These are phyloP conservation scores for Metschnikowia amazonensis DNA, from an alignment of 805 yeast species.

Conservation along the genomic window DNA sequence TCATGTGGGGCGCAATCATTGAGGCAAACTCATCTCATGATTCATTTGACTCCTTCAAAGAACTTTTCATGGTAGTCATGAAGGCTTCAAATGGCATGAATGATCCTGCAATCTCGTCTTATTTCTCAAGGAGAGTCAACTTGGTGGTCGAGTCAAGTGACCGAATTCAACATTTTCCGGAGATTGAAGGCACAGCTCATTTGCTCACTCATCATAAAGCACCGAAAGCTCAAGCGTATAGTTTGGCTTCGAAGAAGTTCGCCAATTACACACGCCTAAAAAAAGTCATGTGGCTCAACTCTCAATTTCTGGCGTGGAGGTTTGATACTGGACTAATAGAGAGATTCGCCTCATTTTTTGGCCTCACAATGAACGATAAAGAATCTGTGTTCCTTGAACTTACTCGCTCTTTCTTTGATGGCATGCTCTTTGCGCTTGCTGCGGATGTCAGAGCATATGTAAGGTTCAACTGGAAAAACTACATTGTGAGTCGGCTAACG, in stretches of 20 bases:
- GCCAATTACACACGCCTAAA: slow-evolving; percentile 20
- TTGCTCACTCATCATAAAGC: not conserved
- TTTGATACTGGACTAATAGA: slow-evolving; percentile 14
- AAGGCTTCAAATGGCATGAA: not conserved
- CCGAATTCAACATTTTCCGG: not conserved
- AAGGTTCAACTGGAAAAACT: slow-evolving; percentile 34
- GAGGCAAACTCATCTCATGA: slow-evolving; percentile 6
- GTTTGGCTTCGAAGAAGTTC: slow-evolving; percentile 11
- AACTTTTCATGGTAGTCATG: slow-evolving; percentile 2
- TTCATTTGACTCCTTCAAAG: slow-evolving; percentile 3
- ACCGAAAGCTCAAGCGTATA: slow-evolving; percentile 4
- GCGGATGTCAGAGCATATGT: slow-evolving; percentile 25
- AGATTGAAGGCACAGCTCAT: not conserved
- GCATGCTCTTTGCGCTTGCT: slow-evolving; percentile 17
- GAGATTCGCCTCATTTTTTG: slow-evolving; percentile 8
- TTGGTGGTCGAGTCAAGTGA: slow-evolving; percentile 7
- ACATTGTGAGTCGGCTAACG: slow-evolving; percentile 29
- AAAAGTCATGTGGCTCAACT: slow-evolving; percentile 28
- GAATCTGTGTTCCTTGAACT: slow-evolving; percentile 18
- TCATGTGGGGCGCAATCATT: slow-evolving; percentile 16
- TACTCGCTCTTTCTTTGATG: slow-evolving; percentile 21
- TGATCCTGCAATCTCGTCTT: slow-evolving; percentile 5
- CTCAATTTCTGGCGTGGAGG: slow-evolving; percentile 23
- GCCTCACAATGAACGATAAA: slow-evolving; percentile 11
- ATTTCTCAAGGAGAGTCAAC: slow-evolving; percentile 9